These are phyloP conservation scores for Wickerhamiella domercqiae DNA, from an alignment of 805 yeast genomes.

Conservation along the genomic window DNA sequence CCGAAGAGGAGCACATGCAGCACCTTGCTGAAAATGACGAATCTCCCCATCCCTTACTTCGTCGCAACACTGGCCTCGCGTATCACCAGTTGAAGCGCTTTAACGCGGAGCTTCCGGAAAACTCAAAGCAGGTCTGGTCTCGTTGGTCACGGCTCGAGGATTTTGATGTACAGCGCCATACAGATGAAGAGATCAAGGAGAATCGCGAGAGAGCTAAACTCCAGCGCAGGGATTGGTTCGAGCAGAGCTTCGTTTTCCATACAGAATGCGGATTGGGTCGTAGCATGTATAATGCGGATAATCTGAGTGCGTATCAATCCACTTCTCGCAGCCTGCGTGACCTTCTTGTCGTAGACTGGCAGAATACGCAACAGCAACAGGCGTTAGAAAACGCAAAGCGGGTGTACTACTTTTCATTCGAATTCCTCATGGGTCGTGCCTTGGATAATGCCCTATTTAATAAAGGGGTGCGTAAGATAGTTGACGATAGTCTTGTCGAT, in stretches of 20 bases:
- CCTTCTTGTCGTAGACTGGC: slow-evolving; percentile 73
- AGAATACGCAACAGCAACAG: slow-evolving; percentile 80
- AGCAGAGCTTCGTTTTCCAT: slow-evolving; percentile 57
- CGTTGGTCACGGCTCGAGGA: background rate
- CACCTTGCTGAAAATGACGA: background rate
- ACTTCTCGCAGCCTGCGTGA: slow-evolving; percentile 68
- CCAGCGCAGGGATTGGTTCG: slow-evolving; percentile 39
- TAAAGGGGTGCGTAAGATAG: slow-evolving; percentile 47
- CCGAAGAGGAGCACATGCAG: background rate
- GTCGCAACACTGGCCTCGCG: slow-evolving; percentile 1
- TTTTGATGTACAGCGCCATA: slow-evolving; percentile 1
- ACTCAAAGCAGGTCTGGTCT: background rate
- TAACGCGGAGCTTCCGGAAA: slow-evolving; percentile 1
- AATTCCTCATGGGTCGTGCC: slow-evolving; percentile 89
- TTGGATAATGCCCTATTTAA: slow-evolving; percentile 87
- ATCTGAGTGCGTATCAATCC: slow-evolving; percentile 84
- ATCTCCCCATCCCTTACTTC: background rate
- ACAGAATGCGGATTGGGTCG: slow-evolving; percentile 89
- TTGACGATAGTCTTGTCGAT: slow-evolving; percentile 42
- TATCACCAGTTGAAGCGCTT: background rate
- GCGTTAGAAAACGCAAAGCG: slow-evolving; percentile 73
- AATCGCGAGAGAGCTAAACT: slow-evolving; percentile 15
- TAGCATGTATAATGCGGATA: slow-evolving; percentile 81
- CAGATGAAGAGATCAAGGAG: background rate
- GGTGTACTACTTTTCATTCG: slow-evolving; percentile 72